phyloP scores from a whole-genome alignment of 371 early-diverging fungal genomes.

The Aphelidium insulamus region DNA sequence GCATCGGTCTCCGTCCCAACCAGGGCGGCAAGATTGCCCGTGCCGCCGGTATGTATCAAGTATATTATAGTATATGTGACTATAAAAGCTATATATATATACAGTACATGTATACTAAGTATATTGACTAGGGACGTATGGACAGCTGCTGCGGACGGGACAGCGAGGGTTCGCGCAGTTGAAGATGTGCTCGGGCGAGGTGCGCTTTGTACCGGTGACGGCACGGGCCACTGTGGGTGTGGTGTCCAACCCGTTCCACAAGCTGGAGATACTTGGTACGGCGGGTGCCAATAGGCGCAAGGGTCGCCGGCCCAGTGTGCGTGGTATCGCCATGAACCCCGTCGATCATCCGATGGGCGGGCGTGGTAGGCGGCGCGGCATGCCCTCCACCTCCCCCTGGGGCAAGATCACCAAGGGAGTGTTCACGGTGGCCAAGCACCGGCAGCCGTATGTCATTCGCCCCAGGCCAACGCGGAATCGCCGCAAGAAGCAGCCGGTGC shows the following conservation, averaged over 20 bases:
- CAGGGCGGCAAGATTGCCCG: constrained; percentile 69
- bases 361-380: constrained; percentile 84
- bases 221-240: constrained; percentile 79
- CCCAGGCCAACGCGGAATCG: no score
- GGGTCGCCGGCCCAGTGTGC: constrained; percentile 83
- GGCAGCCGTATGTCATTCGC: no score
- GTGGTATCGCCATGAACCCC: constrained; percentile 99
- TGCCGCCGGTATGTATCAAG: constrained; percentile 82
- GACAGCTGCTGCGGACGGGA: constrained; percentile 60
- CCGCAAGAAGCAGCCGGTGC: no score
- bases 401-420: constrained; percentile 90
- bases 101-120: no score
- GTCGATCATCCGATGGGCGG: constrained; percentile 97
- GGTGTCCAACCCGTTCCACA: constrained; percentile 80
- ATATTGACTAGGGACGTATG: no score
- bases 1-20: constrained; percentile 52
- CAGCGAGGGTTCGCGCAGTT: constrained; percentile 65
- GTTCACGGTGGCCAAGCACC: constrained; percentile 67
- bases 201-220: constrained; percentile 64
- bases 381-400: constrained; percentile 82
- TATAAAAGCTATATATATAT: no score
- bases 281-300: constrained; percentile 69
- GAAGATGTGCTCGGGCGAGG: constrained; percentile 66
- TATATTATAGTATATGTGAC: no score
- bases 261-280: constrained; percentile 67